These are phyloP conservation scores for Auriculariales sp. DNA, from an alignment of 768 basidiomycete genomes.

Conservation along the genomic window DNA sequence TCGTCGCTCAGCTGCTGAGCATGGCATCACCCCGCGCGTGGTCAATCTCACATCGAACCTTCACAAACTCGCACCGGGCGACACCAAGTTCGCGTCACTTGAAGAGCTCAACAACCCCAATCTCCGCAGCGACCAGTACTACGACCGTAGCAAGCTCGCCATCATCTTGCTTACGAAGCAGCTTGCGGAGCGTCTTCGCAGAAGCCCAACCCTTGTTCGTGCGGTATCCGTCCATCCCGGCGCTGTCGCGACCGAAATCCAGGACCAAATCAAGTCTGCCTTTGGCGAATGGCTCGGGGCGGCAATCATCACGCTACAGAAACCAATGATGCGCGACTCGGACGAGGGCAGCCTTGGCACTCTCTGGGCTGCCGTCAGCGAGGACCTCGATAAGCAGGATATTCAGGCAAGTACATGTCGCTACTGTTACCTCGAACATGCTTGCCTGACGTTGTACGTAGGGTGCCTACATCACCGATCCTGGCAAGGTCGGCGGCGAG, in stretches of 20 bases:
- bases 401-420: background rate
- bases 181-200: slow-evolving; percentile 10
- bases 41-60: slow-evolving; percentile 25
- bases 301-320: slow-evolving; percentile 11
- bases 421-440: background rate
- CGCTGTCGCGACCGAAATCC: slow-evolving; percentile 13
- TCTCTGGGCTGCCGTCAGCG: slow-evolving; percentile 18
- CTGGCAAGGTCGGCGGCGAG: slow-evolving; percentile 9
- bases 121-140: slow-evolving; percentile 18
- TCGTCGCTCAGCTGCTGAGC: slow-evolving; percentile 17
- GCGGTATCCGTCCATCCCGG: slow-evolving; percentile 14
- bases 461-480: slow-evolving; percentile 14
- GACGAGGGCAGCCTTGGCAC: slow-evolving; percentile 15
- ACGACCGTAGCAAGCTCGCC: slow-evolving; percentile 27
- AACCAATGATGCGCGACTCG: slow-evolving; percentile 16
- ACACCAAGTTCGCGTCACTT: slow-evolving; percentile 18
- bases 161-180: slow-evolving; percentile 24
- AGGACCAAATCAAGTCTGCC: slow-evolving; percentile 15
- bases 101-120: slow-evolving; percentile 23
- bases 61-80: slow-evolving; percentile 21
- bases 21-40: slow-evolving; percentile 20
- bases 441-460: no score
- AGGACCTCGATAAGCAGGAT: slow-evolving; percentile 12
- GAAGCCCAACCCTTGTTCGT: background rate
- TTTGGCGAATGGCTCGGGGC: slow-evolving; percentile 13